Percentiles rank a stretch among this genome's conserved stretches.
These are phyloP conservation scores for Gillenia trifoliata DNA, from an alignment of 306 rosid genomes.

Conservation along the genomic window DNA sequence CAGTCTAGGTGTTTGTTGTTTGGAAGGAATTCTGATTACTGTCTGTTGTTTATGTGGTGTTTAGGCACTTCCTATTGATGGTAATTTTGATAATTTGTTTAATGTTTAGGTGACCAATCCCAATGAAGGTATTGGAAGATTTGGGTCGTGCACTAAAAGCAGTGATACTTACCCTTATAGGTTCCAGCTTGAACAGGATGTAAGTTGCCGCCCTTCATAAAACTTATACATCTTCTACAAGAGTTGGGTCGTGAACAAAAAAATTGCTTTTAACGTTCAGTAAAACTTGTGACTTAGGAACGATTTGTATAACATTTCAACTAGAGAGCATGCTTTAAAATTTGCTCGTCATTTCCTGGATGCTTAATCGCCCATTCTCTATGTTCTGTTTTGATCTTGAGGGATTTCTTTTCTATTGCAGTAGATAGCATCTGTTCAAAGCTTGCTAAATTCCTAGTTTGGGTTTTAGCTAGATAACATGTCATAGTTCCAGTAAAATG, in stretches of 20 bases:
- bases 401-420: not conserved
- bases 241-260: not conserved
- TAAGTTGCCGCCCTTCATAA: constrained; percentile 41
- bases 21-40: not conserved
- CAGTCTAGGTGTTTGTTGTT: not conserved
- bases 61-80: not conserved
- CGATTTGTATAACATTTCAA: not conserved
- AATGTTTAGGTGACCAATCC: constrained; percentile 34
- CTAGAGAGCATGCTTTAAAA: not conserved
- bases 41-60: not conserved
- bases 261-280: not conserved
- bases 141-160: constrained; percentile 26
- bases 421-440: not conserved
- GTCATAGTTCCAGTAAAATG: not conserved
- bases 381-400: not conserved
- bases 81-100: constrained; percentile 15
- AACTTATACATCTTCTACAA: not conserved
- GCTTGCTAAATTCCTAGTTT: not conserved
- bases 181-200: constrained; percentile 71
- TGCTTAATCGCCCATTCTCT: not conserved
- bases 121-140: constrained; percentile 18
- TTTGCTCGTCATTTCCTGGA: not conserved
- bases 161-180: constrained; percentile 31
- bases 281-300: not conserved
- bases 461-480: not conserved